Evolutionary conservation across 306 rosid genomes (phyloP).

Genomic region (Crataegus laevigata): DNA sequence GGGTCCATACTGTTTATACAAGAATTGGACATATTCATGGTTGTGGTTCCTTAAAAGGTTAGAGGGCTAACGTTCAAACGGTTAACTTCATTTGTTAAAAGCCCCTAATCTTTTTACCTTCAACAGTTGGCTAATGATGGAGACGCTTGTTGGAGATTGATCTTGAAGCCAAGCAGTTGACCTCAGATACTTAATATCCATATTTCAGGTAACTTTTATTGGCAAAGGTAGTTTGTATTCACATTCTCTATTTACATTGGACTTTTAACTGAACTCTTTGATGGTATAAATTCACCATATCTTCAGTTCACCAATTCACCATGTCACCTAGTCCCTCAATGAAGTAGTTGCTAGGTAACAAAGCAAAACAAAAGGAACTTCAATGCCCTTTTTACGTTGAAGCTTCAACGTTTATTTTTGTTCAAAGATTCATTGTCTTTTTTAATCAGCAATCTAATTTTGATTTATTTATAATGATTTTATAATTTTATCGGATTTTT

Average conservation of each 20-base stretch:
- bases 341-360: neutral
- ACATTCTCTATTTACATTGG: too few species aligned
- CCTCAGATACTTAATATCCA: neutral
- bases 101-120: neutral
- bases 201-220: neutral
- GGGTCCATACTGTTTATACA: neutral
- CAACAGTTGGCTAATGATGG: neutral
- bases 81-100: neutral
- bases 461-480: too few species aligned
- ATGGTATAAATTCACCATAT: too few species aligned
- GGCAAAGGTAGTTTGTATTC: neutral
- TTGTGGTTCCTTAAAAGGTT: neutral
- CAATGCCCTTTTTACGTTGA: too few species aligned
- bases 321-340: too few species aligned
- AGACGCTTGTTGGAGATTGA: neutral
- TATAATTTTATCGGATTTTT: too few species aligned
- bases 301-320: too few species aligned
- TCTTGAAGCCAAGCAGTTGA: neutral
- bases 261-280: too few species aligned
- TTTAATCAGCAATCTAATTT: too few species aligned
- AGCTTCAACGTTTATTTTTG: too few species aligned
- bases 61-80: neutral
- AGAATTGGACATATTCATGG: neutral
- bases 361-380: too few species aligned
- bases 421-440: too few species aligned